These are phyloP conservation scores for Pseudocercospora cruenta DNA, from an alignment of 2,329 filamentous ascomycete genomes.

Conservation along the genomic window DNA sequence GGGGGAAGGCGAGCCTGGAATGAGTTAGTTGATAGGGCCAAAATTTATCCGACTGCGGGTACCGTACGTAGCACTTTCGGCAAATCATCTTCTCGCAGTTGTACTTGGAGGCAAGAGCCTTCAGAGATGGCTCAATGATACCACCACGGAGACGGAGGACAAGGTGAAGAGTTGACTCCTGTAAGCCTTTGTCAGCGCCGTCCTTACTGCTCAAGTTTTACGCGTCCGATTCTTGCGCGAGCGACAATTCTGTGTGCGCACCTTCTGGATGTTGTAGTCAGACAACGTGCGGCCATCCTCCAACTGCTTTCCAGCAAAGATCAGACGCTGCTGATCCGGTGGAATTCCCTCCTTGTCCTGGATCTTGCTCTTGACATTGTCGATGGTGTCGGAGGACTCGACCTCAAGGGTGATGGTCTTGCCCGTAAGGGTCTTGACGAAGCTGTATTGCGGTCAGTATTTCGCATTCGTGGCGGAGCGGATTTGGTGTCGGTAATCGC, in stretches of 20 bases:
- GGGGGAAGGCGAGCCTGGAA: constrained; percentile 79
- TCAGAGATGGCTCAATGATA: constrained; percentile 98
- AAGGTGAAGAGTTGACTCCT: constrained; percentile 98
- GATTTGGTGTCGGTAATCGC: constrained; percentile 21
- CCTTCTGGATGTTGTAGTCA: constrained; percentile 99
- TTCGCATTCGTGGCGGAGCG: constrained; percentile 9
- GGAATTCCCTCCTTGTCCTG: constrained; percentile 99
- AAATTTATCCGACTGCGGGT: constrained; percentile 6
- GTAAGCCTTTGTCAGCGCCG: constrained; percentile 29
- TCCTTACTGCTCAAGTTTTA: constrained; percentile 9
- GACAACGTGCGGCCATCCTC: constrained; percentile 96
- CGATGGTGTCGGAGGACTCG: too few species aligned
- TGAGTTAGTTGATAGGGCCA: constrained; percentile 29
- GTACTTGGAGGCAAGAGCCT: constrained; percentile 98
- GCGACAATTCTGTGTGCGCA: constrained; percentile 51
- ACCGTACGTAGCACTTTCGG: constrained; percentile 98
- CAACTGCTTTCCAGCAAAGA: constrained; percentile 98
- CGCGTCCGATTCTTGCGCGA: background rate
- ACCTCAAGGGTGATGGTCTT: too few species aligned
- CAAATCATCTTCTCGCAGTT: constrained; percentile 99
- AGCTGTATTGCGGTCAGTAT: constrained; percentile 62
- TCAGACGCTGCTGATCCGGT: constrained; percentile 96
- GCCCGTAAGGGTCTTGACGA: constrained; percentile 99
- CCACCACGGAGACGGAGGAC: constrained; percentile 98
- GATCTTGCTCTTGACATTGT: constrained; percentile 99